Percentiles rank a stretch among this genome's conserved stretches.
These are phyloP conservation scores for Quercus variabilis DNA, from an alignment of 306 rosid species.

Conservation along the genomic window DNA sequence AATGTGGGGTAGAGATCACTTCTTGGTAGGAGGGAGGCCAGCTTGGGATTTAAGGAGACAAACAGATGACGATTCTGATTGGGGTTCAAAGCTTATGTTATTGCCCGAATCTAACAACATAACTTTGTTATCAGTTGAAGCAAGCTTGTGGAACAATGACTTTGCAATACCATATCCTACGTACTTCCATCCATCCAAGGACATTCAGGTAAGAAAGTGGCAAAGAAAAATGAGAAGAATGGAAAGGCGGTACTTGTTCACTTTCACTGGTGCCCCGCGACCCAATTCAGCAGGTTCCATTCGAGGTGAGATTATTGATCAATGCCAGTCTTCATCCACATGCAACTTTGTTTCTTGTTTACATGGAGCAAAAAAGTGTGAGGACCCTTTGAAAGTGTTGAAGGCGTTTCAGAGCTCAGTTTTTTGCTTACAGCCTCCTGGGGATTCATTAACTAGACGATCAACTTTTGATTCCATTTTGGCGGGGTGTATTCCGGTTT, in stretches of 20 bases:
- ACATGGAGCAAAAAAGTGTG: conserved; percentile 11
- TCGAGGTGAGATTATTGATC: conserved; percentile 31
- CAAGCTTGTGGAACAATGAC: conserved; percentile 36
- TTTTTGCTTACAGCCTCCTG: conserved; percentile 56
- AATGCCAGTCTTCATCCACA: conserved; percentile 27
- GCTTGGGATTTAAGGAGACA: conserved; percentile 50
- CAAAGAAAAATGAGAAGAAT: conserved; percentile 32
- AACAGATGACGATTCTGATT: conserved; percentile 28
- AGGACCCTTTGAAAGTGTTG: conserved; percentile 25
- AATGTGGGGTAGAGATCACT: conserved; percentile 62
- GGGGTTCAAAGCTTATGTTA: conserved; percentile 59
- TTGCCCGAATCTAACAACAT: conserved; percentile 52
- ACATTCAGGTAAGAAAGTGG: conserved; percentile 35
- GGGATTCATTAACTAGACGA: conserved; percentile 54
- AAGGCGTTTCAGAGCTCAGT: conserved; percentile 40
- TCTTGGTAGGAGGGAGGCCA: conserved; percentile 52
- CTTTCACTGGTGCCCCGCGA: conserved; percentile 56
- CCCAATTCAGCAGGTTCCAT: conserved; percentile 6
- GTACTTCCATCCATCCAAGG: conserved; percentile 46
- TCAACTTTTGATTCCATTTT: conserved; percentile 58
- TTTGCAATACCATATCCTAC: conserved; percentile 60
- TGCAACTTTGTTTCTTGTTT: conserved; percentile 37
- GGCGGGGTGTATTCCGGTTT: conserved; percentile 60
- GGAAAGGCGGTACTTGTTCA: conserved; percentile 41
- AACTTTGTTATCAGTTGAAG: conserved; percentile 44